Conservation (phyloP, 805 yeast genomes). For the Metschnikowia similis region DNA sequence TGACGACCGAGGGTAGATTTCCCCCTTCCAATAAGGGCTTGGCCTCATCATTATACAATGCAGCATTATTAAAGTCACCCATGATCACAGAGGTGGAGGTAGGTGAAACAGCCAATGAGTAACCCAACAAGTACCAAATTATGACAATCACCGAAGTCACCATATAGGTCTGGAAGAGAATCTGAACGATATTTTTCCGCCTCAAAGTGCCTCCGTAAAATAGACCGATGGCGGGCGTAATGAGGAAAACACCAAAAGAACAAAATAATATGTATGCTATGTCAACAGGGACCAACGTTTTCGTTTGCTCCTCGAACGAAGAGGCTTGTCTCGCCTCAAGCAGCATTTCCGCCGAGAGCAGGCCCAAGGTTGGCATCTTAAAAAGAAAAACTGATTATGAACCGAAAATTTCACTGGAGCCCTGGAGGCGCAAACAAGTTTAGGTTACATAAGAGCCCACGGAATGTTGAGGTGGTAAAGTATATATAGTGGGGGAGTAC, state of each 20-base stretch:
- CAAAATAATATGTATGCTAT: slow-evolving; percentile 48
- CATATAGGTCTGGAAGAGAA: slow-evolving; percentile 43
- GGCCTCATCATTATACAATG: slow-evolving; percentile 35
- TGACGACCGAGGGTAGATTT: slow-evolving; percentile 44
- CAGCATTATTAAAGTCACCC: slow-evolving; percentile 40
- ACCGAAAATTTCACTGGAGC: not conserved
- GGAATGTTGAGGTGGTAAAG: not conserved
- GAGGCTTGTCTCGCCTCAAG: slow-evolving; percentile 4
- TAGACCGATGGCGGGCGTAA: slow-evolving; percentile 45
- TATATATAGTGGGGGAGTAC: not conserved
- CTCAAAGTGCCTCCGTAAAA: slow-evolving; percentile 42
- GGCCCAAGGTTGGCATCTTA: slow-evolving; percentile 3
- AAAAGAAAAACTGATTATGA: not conserved
- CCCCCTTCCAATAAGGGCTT: slow-evolving; percentile 42
- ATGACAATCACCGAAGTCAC: slow-evolving; percentile 34
- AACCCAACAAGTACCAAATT: slow-evolving; percentile 45
- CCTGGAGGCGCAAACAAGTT: not conserved
- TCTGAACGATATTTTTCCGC: slow-evolving; percentile 41
- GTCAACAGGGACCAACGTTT: slow-evolving; percentile 38
- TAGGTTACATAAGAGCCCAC: not conserved
- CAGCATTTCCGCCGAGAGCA: slow-evolving; percentile 1
- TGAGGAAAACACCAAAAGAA: slow-evolving; percentile 45
- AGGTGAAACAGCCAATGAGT: slow-evolving; percentile 40
- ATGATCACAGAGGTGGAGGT: slow-evolving; percentile 23
- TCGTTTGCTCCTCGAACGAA: slow-evolving; percentile 30